Base-by-base conservation (phyloP, 2,329 filamentous ascomycete genomes). In the Colletotrichum lentis region DNA sequence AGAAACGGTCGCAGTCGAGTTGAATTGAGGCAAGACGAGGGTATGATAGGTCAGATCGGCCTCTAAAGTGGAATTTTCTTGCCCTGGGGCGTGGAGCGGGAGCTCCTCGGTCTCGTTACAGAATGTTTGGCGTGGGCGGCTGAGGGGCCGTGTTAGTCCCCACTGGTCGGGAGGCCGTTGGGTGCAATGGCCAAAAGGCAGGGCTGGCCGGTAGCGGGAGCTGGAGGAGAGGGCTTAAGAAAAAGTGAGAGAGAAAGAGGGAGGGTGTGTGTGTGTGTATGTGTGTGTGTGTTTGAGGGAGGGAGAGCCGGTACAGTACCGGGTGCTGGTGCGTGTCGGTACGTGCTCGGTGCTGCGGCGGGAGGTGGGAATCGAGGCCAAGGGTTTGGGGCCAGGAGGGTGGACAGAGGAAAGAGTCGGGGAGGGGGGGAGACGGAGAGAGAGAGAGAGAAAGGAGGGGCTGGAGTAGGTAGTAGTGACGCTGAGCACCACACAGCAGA, bases 31-130 rank as follows among this genome's bases (percentile, higher is more conserved):
- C 31, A 53, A 20, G 53, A 37, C 53, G 52, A 67, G 64, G 64
- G 50, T 63, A 52, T 49, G 54, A 49, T 63, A 47, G 61, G 61
- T 64, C 47, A 60, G 60, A 27, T 44, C 53, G 46, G 64, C 60
- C 60, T 64, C 60, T 39, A 58, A 67, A 64, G 64, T 67, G 60
- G 60, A 53, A 60, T 64, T 53, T 62, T 62, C 31, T 62, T 69
- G 63, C 66, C 66, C 63, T 69, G 53, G 66, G 44, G 16, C 63
- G 66, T 69, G 66, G 66, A 69, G 66, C 62, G 66, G 56, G 66
- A 67, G 62, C 63, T 69, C 63, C 62, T 67, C 56, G 66, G 63
- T 66, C 57, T 69, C 66, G 66, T 67, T 67, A 62, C 62, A 69
- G 62, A 69, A 69, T 67, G 63, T 61, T 61, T 69, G 66, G 62